A percentile compares a stretch with the other conserved stretches of the same genome.
Conservation (phyloP, 768 basidiomycete species). For the Russula sp. region DNA sequence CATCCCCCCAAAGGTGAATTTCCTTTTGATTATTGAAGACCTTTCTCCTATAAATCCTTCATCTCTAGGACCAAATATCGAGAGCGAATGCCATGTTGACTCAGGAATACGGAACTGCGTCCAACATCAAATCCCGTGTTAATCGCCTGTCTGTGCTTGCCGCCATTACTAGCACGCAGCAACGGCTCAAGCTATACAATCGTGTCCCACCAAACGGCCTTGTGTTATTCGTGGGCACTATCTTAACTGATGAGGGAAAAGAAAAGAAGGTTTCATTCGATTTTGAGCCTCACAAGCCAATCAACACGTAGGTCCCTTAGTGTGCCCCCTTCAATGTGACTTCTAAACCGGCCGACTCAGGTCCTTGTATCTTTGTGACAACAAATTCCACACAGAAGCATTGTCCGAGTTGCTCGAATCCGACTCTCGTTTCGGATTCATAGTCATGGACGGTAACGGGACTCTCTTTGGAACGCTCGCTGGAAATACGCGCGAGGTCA, state of each 20-base stretch:
- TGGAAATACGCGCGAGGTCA: slow-evolving; percentile 94
- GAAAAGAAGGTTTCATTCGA: slow-evolving; percentile 99
- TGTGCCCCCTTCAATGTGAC: neutral
- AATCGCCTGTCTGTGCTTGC: slow-evolving; percentile 96
- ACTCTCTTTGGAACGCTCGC: slow-evolving; percentile 93
- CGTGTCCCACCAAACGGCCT: slow-evolving; percentile 95
- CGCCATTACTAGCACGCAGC: slow-evolving; percentile 97
- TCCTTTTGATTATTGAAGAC: neutral
- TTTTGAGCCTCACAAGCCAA: slow-evolving; percentile 97
- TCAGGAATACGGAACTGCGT: slow-evolving; percentile 97
- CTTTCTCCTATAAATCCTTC: slow-evolving; percentile 13
- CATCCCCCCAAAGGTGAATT: slow-evolving; percentile 81
- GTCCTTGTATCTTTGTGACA: slow-evolving; percentile 97
- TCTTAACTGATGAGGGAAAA: slow-evolving; percentile 97
- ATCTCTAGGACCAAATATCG: slow-evolving; percentile 83
- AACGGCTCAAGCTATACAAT: slow-evolving; percentile 93
- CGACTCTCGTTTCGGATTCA: slow-evolving; percentile 97
- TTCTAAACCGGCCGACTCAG: slow-evolving; percentile 35
- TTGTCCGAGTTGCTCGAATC: slow-evolving; percentile 94
- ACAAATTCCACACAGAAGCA: slow-evolving; percentile 99
- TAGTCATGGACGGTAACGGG: slow-evolving; percentile 99
- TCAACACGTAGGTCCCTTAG: slow-evolving; percentile 75
- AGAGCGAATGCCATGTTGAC: slow-evolving; percentile 94
- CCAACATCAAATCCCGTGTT: slow-evolving; percentile 98
- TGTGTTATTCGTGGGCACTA: slow-evolving; percentile 96